Percentiles rank a stretch among this genome's conserved stretches.
phyloP scores from a whole-genome alignment of 2,329 filamentous ascomycete genomes.

The Fusarium buharicum region DNA sequence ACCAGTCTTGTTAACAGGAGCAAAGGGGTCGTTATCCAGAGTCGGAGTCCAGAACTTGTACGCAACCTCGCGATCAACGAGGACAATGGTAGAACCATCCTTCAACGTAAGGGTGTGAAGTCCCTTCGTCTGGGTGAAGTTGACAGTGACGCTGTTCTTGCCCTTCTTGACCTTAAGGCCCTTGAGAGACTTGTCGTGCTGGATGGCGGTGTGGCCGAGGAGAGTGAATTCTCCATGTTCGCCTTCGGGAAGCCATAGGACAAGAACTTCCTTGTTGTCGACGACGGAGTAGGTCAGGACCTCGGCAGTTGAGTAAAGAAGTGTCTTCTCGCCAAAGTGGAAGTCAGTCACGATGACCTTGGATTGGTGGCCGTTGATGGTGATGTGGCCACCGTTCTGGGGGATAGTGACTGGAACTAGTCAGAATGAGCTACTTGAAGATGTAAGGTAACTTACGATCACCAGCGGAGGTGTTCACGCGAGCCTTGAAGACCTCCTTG shows the following conservation, averaged over 20 bases:
- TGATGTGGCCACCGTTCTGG: constrained; percentile 58
- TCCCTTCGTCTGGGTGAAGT: constrained; percentile 61
- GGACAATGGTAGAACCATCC: constrained; percentile 60
- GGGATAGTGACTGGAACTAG: constrained; percentile 58
- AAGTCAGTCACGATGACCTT: constrained; percentile 72
- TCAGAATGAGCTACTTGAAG: not conserved
- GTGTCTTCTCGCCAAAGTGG: constrained; percentile 59
- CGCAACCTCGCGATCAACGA: constrained; percentile 64
- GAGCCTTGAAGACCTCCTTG: constrained; percentile 63
- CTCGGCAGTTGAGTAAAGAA: constrained; percentile 67
- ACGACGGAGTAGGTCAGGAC: constrained; percentile 62
- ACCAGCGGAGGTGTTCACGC: constrained; percentile 66
- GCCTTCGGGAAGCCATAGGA: constrained; percentile 64
- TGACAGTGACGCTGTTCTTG: constrained; percentile 54
- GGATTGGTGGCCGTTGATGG: constrained; percentile 68
- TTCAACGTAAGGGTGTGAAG: constrained; percentile 59
- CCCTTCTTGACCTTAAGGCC: constrained; percentile 55
- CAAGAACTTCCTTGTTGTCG: constrained; percentile 59
- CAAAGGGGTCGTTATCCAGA: constrained; percentile 58
- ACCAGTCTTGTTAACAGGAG: constrained; percentile 58
- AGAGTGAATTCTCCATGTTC: constrained; percentile 66
- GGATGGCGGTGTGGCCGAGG: constrained; percentile 46
- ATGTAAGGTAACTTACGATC: constrained; percentile 28
- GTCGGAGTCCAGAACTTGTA: constrained; percentile 68
- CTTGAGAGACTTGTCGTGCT: constrained; percentile 48